phyloP scores from a whole-genome alignment of 352 stramenopile genomes.

The Phytophthora multivora region DNA sequence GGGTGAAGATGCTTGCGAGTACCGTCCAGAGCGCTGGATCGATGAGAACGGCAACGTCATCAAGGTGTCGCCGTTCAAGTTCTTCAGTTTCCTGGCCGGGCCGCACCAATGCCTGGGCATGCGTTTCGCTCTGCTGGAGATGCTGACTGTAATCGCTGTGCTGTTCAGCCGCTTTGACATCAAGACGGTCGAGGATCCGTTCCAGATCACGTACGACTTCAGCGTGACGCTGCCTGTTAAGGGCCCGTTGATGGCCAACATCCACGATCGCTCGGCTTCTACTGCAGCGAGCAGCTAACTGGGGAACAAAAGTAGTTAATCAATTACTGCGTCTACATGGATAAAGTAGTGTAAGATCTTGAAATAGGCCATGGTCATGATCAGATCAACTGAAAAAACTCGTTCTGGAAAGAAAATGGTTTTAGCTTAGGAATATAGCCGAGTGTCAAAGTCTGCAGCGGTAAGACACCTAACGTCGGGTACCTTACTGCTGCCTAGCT shows the following conservation, averaged over 20 bases:
- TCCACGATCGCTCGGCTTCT: conserved; percentile 19
- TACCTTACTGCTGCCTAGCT: conserved; percentile 1
- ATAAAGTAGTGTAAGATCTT: too few relatives aligned
- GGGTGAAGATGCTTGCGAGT: conserved; percentile 49
- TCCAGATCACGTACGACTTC: conserved; percentile 48
- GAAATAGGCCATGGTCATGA: background rate
- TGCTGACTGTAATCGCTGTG: conserved; percentile 48
- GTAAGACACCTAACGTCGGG: conserved; percentile 1
- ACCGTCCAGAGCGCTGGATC: conserved; percentile 55
- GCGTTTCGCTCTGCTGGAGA: conserved; percentile 52
- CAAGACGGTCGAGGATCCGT: conserved; percentile 41
- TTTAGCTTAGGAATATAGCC: conserved; percentile 38
- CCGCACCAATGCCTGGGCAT: conserved; percentile 60
- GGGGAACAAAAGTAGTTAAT: background rate
- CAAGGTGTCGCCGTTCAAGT: conserved; percentile 33
- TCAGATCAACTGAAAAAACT: conserved; percentile 1
- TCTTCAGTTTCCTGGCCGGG: conserved; percentile 66
- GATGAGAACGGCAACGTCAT: conserved; percentile 48
- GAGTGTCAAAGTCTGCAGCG: conserved; percentile 8
- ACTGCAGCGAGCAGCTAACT: conserved; percentile 5
- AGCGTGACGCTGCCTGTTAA: conserved; percentile 43
- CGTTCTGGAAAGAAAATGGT: conserved; percentile 22
- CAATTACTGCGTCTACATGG: background rate
- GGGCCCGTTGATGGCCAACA: conserved; percentile 32
- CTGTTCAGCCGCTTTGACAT: conserved; percentile 49